A percentile compares a stretch with the other conserved stretches of the same genome.
These are phyloP conservation scores for Mesembryanthemum crystallinum DNA, from an alignment of 148 eudicot genomes.

Conservation along the genomic window DNA sequence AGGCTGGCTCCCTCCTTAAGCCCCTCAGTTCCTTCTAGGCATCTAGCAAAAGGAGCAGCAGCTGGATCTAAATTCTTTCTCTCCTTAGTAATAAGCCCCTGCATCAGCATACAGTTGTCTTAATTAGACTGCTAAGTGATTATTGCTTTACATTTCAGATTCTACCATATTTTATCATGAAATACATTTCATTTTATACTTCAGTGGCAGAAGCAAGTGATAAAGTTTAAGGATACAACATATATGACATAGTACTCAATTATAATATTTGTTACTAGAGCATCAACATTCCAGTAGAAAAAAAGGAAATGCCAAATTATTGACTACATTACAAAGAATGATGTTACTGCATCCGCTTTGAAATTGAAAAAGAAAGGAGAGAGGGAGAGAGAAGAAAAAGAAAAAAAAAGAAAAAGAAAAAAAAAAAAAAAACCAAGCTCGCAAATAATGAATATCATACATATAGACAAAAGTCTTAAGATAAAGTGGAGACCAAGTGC, in stretches of 20 bases:
- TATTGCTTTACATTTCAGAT: neutral
- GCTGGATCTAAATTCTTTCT: slow-evolving; percentile 76
- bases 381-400: no score
- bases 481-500: no score
- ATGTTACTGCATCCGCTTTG: neutral
- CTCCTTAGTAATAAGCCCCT: slow-evolving; percentile 86
- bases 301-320: neutral
- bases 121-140: neutral
- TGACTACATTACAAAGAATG: neutral
- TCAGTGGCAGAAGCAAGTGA: neutral
- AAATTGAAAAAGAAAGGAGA: no score
- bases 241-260: neutral
- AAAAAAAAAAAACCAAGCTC: no score
- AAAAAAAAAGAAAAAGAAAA: no score
- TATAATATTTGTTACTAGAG: neutral
- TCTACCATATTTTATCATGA: slow-evolving; percentile 4
- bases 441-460: neutral
- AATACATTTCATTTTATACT: neutral
- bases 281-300: neutral
- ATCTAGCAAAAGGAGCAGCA: slow-evolving; percentile 80
- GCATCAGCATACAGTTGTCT: slow-evolving; percentile 23
- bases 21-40: slow-evolving; percentile 48
- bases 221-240: neutral
- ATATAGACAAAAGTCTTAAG: neutral
- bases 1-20: slow-evolving; percentile 84